phyloP scores from a whole-genome alignment of 2,329 filamentous ascomycete species.

The Penicillium sp. region DNA sequence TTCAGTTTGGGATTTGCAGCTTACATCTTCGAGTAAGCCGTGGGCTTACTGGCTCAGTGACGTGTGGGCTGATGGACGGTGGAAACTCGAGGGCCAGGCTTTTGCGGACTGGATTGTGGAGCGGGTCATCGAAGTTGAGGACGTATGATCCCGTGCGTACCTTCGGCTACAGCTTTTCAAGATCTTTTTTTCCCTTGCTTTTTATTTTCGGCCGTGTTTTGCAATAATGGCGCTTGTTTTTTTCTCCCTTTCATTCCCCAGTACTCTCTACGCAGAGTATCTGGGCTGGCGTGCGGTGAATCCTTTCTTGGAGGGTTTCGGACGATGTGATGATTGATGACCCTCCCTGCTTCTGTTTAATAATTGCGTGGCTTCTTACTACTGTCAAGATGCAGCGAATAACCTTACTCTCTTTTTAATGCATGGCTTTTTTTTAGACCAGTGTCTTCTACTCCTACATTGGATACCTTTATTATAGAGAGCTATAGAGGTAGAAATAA shows the following conservation, averaged over 20 bases:
- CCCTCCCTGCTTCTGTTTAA: conserved; percentile 6
- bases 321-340: conserved; percentile 25
- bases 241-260: not conserved
- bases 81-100: conserved; percentile 43
- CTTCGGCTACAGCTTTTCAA: not conserved
- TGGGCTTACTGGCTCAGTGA: conserved; percentile 38
- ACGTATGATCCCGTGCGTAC: conserved; percentile 18
- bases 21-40: conserved; percentile 20
- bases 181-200: not conserved
- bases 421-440: not conserved
- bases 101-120: conserved; percentile 44
- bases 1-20: conserved; percentile 26
- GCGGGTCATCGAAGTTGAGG: conserved; percentile 38
- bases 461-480: not conserved
- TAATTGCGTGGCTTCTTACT: not conserved
- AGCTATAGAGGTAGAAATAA: not conserved
- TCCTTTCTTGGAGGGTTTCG: not conserved
- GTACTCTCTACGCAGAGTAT: not conserved
- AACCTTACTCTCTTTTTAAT: not conserved
- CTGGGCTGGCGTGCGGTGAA: conserved; percentile 3
- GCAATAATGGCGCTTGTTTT: not conserved
- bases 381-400: not conserved
- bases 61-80: conserved; percentile 41
- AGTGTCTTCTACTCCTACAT: conserved; percentile 5
- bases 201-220: not conserved